These are phyloP conservation scores for Cicer arietinum DNA, from an alignment of 306 rosid genomes.

Conservation along the genomic window DNA sequence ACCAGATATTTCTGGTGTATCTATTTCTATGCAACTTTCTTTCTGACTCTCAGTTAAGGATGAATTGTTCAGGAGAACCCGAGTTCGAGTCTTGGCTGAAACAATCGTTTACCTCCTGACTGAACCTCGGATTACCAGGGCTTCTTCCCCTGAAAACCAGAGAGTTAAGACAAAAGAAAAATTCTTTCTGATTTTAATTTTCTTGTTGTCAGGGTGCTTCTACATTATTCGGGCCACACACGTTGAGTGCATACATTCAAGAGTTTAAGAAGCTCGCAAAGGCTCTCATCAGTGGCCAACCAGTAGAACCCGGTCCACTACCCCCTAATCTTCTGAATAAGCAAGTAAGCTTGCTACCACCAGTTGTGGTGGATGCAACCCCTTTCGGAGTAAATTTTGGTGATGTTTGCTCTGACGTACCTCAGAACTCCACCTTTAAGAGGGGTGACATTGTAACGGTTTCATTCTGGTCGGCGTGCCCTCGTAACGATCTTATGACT, in stretches of 20 bases:
- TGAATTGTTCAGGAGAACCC: no score
- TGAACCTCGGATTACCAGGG: no score
- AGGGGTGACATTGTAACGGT: slow-evolving; percentile 66
- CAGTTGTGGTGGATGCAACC: slow-evolving; percentile 75
- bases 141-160: no score
- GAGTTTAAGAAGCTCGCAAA: slow-evolving; percentile 87
- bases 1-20: not conserved
- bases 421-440: slow-evolving; percentile 69
- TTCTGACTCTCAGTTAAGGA: not conserved
- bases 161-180: no score
- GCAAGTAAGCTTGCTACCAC: slow-evolving; percentile 82
- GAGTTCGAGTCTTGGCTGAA: no score
- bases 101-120: no score
- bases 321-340: slow-evolving; percentile 79
- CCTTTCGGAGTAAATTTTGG: slow-evolving; percentile 75
- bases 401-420: slow-evolving; percentile 69
- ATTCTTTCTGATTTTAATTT: slow-evolving; percentile 6
- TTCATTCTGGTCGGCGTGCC: slow-evolving; percentile 89
- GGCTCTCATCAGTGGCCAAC: slow-evolving; percentile 52
- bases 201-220: slow-evolving; percentile 78
- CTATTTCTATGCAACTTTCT: not conserved
- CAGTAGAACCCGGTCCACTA: slow-evolving; percentile 69
- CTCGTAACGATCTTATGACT: slow-evolving; percentile 89
- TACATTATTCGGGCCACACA: slow-evolving; percentile 88
- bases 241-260: slow-evolving; percentile 82